Evolutionary conservation across 2,329 filamentous ascomycete species (phyloP).

Genomic region (Diaporthe longicolla): DNA sequence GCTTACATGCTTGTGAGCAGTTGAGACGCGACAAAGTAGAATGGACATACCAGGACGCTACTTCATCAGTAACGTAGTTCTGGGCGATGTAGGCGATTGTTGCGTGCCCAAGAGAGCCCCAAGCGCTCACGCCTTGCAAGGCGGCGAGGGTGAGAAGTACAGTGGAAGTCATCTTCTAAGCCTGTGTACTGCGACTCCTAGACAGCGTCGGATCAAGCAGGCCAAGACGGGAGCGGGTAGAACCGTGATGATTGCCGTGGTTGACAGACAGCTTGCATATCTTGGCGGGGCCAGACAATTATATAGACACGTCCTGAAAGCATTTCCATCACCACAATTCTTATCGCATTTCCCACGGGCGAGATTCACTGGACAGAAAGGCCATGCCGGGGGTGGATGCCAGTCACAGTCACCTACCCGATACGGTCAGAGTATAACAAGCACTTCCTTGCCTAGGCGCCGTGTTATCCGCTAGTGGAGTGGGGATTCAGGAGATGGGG

Average conservation of each 20-base stretch:
- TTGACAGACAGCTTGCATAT: slow-evolving; percentile 2
- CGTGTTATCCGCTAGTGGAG: slow-evolving; percentile 5
- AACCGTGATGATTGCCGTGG: slow-evolving; percentile 26
- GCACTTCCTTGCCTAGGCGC: not conserved
- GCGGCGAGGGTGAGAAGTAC: slow-evolving; percentile 37
- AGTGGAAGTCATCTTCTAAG: slow-evolving; percentile 17
- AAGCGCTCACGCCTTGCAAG: slow-evolving; percentile 39
- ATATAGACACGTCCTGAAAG: not conserved
- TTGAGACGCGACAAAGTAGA: too few relatives aligned
- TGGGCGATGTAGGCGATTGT: slow-evolving; percentile 57
- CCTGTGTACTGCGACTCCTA: not conserved
- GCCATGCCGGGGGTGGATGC: not conserved
- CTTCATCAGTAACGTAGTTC: slow-evolving; percentile 53
- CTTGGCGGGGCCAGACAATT: slow-evolving; percentile 6
- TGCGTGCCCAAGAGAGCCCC: slow-evolving; percentile 53
- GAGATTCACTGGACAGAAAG: slow-evolving; percentile 10
- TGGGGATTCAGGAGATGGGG: not conserved
- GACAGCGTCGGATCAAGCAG: slow-evolving; percentile 4
- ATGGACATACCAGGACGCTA: slow-evolving; percentile 46
- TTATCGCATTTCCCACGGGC: not conserved
- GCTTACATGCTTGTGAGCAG: not conserved
- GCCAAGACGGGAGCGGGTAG: slow-evolving; percentile 27
- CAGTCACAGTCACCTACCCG: slow-evolving; percentile 24
- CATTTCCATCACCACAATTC: not conserved
- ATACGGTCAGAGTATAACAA: not conserved